Evolutionary conservation across 805 yeast genomes (phyloP).

Genomic region (Priceomyces medius): DNA sequence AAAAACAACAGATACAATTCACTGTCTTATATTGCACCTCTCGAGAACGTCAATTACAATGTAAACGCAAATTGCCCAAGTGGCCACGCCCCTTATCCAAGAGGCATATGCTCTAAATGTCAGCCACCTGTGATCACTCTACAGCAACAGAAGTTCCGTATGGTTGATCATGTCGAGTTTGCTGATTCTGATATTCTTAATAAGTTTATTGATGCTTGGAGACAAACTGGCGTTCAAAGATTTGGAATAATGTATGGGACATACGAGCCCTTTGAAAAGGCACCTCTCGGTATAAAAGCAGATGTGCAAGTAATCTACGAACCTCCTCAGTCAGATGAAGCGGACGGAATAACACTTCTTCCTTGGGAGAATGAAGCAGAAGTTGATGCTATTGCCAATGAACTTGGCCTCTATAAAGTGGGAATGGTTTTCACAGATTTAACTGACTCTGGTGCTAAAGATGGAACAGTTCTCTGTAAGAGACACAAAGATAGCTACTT

Average conservation of each 20-base stretch:
- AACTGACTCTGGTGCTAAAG: slow-evolving; percentile 79
- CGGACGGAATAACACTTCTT: slow-evolving; percentile 73
- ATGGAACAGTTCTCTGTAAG: slow-evolving; percentile 88
- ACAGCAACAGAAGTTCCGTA: slow-evolving; percentile 84
- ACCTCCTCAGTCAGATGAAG: slow-evolving; percentile 83
- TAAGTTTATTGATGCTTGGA: slow-evolving; percentile 87
- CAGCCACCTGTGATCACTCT: slow-evolving; percentile 95
- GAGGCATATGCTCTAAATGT: slow-evolving; percentile 92
- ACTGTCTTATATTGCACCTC: slow-evolving; percentile 67
- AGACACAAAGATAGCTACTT: slow-evolving; percentile 92
- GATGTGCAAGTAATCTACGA: slow-evolving; percentile 93
- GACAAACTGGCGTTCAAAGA: slow-evolving; percentile 83
- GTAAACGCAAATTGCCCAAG: slow-evolving; percentile 65
- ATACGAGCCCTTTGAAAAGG: slow-evolving; percentile 73
- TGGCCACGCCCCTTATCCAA: slow-evolving; percentile 94
- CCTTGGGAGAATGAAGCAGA: slow-evolving; percentile 54
- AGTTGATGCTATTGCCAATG: slow-evolving; percentile 53
- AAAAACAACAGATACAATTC: slow-evolving; percentile 64
- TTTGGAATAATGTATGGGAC: slow-evolving; percentile 82
- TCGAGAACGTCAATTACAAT: slow-evolving; percentile 66
- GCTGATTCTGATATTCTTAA: slow-evolving; percentile 72
- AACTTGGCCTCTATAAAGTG: slow-evolving; percentile 65
- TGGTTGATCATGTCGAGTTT: slow-evolving; percentile 98
- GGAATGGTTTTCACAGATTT: slow-evolving; percentile 91
- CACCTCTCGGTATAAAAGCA: slow-evolving; percentile 92